Base-by-base conservation (phyloP, 495 filamentous ascomycete genomes). In the Aspergillus nidulans region DNA sequence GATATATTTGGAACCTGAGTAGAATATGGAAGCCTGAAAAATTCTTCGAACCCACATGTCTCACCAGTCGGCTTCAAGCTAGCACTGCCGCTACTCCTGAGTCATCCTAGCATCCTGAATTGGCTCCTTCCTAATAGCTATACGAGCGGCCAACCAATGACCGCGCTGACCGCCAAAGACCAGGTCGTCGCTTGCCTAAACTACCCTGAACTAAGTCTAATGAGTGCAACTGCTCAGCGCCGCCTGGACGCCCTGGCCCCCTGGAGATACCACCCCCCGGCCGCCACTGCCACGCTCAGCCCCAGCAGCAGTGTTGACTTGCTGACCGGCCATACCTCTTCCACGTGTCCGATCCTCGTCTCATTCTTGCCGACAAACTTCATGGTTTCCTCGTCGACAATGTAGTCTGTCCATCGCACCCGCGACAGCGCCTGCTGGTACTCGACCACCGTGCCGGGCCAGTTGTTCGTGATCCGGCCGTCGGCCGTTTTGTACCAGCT, bases 391-490 rank as follows among this genome's bases (percentile, higher is more conserved):
- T 47, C 71, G 0, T 75, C 75, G 24, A 64, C 65, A 1, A 71
- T 60, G 15, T 69, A 83, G 49, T 83, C 77, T 6, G 66, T 56
- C 80, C 77, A 82, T 19, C 67, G 54, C 15, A 85, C 67, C 24
- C 56, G 62, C 6, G 62, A 58, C 47, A 81, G 49, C 21, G 70
- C 53, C 43, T 66, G 52, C 59, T 83, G 80, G 55, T 83, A 83
- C 47, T 76, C 67, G 1, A 81, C 52, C 12, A 74, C 80, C 25
- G 73, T 77, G 1, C 74, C 71, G 16, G 62, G 70, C 79, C 80
- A 84, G 59, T 83, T 82, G 49, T 81, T 81, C 20, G 79, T 84
- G 52, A 83, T 79, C 24, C 69, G 55, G 1, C 80, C 82, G 10
- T 75, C 69, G 0, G 72, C 69, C 28, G 68, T 73, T 65, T 83